These are phyloP conservation scores for Nakazawaea anatomiae DNA, from an alignment of 805 yeast species.

Conservation along the genomic window DNA sequence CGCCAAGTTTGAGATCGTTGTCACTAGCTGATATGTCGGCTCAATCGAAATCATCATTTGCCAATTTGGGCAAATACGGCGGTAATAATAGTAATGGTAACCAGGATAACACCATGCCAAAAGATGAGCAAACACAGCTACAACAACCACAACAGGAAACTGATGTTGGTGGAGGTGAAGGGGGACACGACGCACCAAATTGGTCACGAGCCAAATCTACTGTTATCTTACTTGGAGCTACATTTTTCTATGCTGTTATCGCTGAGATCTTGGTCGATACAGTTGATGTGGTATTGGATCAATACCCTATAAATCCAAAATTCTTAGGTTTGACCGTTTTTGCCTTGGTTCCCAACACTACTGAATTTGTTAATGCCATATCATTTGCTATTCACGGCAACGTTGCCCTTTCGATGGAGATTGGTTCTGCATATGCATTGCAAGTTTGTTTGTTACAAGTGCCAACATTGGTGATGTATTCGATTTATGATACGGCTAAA, in stretches of 20 bases:
- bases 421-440: conserved; percentile 94
- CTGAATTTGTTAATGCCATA: conserved; percentile 94
- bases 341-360: conserved; percentile 94
- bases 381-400: conserved; percentile 95
- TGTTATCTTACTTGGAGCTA: conserved; percentile 75
- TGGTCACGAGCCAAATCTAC: conserved; percentile 89
- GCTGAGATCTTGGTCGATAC: conserved; percentile 93
- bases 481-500: conserved; percentile 44
- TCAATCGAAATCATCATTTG: not conserved
- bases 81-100: too few species aligned
- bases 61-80: too few species aligned
- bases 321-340: conserved; percentile 90
- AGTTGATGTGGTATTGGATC: conserved; percentile 78
- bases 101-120: too few species aligned
- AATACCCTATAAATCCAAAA: conserved; percentile 83
- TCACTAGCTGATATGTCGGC: not conserved
- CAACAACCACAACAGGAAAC: conserved; percentile 18
- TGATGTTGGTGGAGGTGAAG: conserved; percentile 41
- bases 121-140: too few species aligned
- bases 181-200: conserved; percentile 84
- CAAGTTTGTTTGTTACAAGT: conserved; percentile 93
- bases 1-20: conserved; percentile 11
- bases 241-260: conserved; percentile 82
- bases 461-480: conserved; percentile 80
- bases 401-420: conserved; percentile 94